A percentile compares a stretch with the other conserved stretches of the same genome.
These are phyloP conservation scores for Kluyveromyces dobzhanskii DNA, from an alignment of 805 yeast species.

Conservation along the genomic window DNA sequence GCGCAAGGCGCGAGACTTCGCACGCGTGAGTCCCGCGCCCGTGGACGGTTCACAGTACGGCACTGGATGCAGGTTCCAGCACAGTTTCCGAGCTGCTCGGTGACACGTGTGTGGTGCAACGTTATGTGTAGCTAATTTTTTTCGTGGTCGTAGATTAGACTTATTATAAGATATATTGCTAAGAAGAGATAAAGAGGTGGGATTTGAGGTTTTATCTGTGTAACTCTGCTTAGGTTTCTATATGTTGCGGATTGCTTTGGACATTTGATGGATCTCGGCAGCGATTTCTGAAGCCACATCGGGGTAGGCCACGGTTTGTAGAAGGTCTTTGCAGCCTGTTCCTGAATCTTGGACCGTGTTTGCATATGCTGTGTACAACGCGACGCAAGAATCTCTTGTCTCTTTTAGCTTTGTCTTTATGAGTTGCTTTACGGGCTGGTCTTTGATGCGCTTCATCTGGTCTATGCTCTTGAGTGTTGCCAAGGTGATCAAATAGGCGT, in stretches of 20 bases:
- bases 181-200: too few relatives aligned
- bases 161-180: too few relatives aligned
- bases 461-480: conserved; percentile 25
- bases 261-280: background rate
- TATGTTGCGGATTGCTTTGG: background rate
- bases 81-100: too few relatives aligned
- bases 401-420: conserved; percentile 13
- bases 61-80: too few relatives aligned
- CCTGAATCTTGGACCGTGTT: background rate
- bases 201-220: too few relatives aligned
- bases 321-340: background rate
- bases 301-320: background rate
- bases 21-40: too few relatives aligned
- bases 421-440: conserved; percentile 10
- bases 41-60: too few relatives aligned
- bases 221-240: too few relatives aligned
- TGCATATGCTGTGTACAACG: conserved; percentile 9
- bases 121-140: too few relatives aligned
- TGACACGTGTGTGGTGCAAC: too few relatives aligned
- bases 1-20: too few relatives aligned
- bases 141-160: too few relatives aligned
- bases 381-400: conserved; percentile 20
- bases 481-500: conserved; percentile 16
- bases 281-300: background rate
- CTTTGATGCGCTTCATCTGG: conserved; percentile 20